A percentile compares a stretch with the other conserved stretches of the same genome.
Conservation (phyloP, 1,284 basidiomycete genomes). For the Fomitopsis pinicola region DNA sequence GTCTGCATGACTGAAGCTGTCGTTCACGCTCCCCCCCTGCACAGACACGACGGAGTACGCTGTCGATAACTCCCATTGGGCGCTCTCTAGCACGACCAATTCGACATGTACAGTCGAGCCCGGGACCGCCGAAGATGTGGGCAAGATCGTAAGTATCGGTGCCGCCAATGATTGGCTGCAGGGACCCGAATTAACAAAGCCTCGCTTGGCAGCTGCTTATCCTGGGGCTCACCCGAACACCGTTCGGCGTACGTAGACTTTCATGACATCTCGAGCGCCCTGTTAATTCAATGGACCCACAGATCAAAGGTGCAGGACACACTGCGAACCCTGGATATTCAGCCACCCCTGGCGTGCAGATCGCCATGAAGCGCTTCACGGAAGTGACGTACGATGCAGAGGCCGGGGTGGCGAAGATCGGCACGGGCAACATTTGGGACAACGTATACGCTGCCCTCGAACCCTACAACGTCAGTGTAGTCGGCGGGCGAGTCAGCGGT, state of each 20-base stretch:
- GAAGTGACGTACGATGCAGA: slow-evolving; percentile 31
- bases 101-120: not conserved
- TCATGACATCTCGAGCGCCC: not conserved
- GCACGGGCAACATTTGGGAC: slow-evolving; percentile 46
- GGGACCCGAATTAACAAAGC: too few relatives aligned
- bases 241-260: not conserved
- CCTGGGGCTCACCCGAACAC: not conserved
- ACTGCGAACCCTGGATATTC: slow-evolving; percentile 43
- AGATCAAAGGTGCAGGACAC: slow-evolving; percentile 46
- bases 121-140: not conserved
- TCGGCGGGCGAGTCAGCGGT: slow-evolving; percentile 37
- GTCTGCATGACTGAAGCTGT: too few relatives aligned
- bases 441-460: slow-evolving; percentile 39
- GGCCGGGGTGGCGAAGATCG: slow-evolving; percentile 34
- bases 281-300: not conserved
- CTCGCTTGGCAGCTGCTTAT: not conserved
- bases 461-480: slow-evolving; percentile 32
- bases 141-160: not conserved
- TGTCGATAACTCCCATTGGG: not conserved
- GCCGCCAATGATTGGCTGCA: not conserved
- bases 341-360: slow-evolving; percentile 52
- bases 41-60: not conserved
- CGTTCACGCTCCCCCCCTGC: not conserved
- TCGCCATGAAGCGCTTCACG: slow-evolving; percentile 42
- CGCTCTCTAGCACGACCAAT: not conserved